Evolutionary conservation across 768 basidiomycete genomes (phyloP).

Genomic region (Collybiopsis luxurians): DNA sequence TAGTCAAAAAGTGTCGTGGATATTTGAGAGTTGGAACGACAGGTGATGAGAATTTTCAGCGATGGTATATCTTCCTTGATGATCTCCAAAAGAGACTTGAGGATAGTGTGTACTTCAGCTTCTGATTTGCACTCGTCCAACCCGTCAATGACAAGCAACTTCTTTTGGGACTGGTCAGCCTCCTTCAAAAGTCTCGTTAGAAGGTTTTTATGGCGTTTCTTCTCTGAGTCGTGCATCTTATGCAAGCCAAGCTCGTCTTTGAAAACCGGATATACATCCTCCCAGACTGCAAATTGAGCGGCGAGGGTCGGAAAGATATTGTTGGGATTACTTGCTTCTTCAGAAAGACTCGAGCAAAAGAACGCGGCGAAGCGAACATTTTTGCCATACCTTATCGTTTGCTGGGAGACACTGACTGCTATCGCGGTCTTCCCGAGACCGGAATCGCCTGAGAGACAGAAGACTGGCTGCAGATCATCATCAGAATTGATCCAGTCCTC

Average conservation of each 20-base stretch:
- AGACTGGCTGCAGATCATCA: background rate
- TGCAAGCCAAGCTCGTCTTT: background rate
- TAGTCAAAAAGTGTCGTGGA: background rate
- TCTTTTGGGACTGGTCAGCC: background rate
- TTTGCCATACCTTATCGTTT: background rate
- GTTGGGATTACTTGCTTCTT: background rate
- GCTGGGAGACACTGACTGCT: background rate
- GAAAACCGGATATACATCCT: background rate
- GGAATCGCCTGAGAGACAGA: background rate
- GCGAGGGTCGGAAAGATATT: slow-evolving; percentile 5
- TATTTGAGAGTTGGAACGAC: background rate
- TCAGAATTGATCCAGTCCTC: background rate
- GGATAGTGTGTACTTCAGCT: background rate
- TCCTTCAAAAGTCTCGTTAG: background rate
- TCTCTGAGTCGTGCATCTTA: background rate
- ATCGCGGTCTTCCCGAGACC: slow-evolving; percentile 2
- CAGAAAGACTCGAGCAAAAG: slow-evolving; percentile 3
- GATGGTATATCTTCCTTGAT: background rate
- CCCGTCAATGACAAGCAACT: slow-evolving; percentile 3
- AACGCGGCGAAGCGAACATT: background rate
- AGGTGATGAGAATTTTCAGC: background rate
- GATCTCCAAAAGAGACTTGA: background rate
- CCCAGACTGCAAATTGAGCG: background rate
- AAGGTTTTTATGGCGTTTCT: background rate
- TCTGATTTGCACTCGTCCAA: slow-evolving; percentile 1